phyloP scores from a whole-genome alignment of 2,329 filamentous ascomycete genomes.

The Cercospora citrullina region DNA sequence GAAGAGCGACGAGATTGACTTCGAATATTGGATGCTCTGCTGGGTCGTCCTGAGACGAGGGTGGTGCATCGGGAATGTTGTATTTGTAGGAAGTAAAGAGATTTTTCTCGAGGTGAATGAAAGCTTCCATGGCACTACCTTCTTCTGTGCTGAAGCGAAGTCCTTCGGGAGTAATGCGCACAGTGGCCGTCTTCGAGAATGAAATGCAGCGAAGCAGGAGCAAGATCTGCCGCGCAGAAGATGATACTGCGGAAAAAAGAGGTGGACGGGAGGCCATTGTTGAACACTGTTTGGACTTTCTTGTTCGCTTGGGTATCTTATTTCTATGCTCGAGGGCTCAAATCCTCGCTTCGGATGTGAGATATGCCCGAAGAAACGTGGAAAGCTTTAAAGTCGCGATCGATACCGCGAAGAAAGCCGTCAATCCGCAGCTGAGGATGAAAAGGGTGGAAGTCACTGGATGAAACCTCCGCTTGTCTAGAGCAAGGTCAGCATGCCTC shows the following conservation, averaged over 20 bases:
- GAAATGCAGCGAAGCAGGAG: slow-evolving; percentile 63
- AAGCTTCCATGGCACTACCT: slow-evolving; percentile 82
- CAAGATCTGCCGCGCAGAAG: slow-evolving; percentile 73
- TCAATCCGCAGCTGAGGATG: slow-evolving; percentile 26
- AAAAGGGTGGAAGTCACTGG: slow-evolving; percentile 32
- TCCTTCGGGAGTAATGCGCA: slow-evolving; percentile 82
- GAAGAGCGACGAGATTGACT: slow-evolving; percentile 79
- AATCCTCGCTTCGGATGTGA: neutral
- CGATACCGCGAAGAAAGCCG: slow-evolving; percentile 29
- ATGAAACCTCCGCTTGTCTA: slow-evolving; percentile 23
- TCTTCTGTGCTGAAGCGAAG: slow-evolving; percentile 88
- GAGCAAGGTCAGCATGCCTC: slow-evolving; percentile 6
- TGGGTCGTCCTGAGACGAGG: slow-evolving; percentile 40
- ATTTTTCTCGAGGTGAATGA: slow-evolving; percentile 81
- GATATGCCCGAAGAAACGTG: slow-evolving; percentile 8
- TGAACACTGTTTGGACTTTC: slow-evolving; percentile 12
- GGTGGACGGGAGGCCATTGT: slow-evolving; percentile 49
- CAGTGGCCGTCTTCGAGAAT: slow-evolving; percentile 60
- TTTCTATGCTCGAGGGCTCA: neutral
- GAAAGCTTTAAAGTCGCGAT: slow-evolving; percentile 20
- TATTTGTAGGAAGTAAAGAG: slow-evolving; percentile 86
- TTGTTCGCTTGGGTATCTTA: slow-evolving; percentile 15
- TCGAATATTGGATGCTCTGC: slow-evolving; percentile 69
- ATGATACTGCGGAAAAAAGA: slow-evolving; percentile 73
- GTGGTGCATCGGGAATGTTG: slow-evolving; percentile 52